Evolutionary conservation across 176 grass and related monocot genomes (phyloP).

Genomic region (Oryza meyeriana): DNA sequence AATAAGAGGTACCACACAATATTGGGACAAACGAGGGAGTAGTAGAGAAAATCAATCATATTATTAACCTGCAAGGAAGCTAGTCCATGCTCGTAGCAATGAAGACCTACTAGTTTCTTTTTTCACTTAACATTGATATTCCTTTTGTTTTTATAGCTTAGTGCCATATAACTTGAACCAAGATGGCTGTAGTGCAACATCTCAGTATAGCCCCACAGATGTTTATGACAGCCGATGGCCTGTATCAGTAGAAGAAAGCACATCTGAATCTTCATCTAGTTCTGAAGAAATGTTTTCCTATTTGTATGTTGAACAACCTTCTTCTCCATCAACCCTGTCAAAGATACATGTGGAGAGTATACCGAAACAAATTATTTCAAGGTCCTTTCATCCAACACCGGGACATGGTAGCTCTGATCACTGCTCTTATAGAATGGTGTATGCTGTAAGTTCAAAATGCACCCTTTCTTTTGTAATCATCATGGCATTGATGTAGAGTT

Average conservation of each 20-base stretch:
- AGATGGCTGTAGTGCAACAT: conserved; percentile 20
- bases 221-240: conserved; percentile 51
- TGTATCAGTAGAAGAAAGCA: conserved; percentile 15
- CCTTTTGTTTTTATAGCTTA: conserved; percentile 8
- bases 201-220: conserved; percentile 17
- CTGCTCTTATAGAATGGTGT: conserved; percentile 40
- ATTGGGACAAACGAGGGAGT: too few species aligned
- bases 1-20: too few species aligned
- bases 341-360: neutral
- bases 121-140: neutral
- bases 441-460: conserved; percentile 45
- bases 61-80: too few species aligned
- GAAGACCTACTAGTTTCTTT: neutral
- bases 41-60: too few species aligned
- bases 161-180: conserved; percentile 35
- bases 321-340: too few species aligned
- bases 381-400: conserved; percentile 44
- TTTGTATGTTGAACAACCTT: conserved; percentile 39
- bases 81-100: neutral
- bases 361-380: conserved; percentile 41
- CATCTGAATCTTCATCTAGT: neutral
- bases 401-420: conserved; percentile 35
- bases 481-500: neutral
- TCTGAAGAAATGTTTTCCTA: conserved; percentile 32
- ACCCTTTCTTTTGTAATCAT: neutral